phyloP scores from a whole-genome alignment of 2,329 filamentous ascomycete genomes.

The Fusarium cyanostomum region DNA sequence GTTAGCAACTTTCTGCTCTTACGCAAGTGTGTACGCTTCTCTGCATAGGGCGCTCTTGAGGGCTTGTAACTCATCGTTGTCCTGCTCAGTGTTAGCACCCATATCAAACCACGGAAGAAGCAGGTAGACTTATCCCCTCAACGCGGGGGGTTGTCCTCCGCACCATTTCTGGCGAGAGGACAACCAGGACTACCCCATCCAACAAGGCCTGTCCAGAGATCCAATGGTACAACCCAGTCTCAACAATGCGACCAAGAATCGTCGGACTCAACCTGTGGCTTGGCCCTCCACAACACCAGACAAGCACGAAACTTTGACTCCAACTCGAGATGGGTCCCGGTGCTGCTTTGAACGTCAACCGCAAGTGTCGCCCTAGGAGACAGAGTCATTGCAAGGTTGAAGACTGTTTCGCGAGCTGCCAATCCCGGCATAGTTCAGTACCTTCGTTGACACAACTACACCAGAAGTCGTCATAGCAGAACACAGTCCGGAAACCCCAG shows the following conservation, averaged over 20 bases:
- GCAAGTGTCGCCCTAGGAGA: constrained; percentile 1
- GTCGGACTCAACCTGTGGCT: constrained; percentile 3
- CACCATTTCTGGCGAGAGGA: constrained; percentile 61
- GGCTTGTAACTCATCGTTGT: background rate
- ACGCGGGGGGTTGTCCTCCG: constrained; percentile 56
- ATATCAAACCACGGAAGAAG: constrained; percentile 13
- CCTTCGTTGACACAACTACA: constrained; percentile 32
- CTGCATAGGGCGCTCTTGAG: background rate
- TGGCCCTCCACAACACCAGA: constrained; percentile 59
- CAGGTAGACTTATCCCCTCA: constrained; percentile 60
- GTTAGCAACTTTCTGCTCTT: background rate
- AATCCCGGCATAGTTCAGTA: constrained; percentile 16
- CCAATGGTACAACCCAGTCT: constrained; percentile 33
- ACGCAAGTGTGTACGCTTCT: background rate
- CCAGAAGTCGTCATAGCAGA: constrained; percentile 30
- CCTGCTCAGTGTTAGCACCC: constrained; percentile 44
- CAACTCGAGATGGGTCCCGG: constrained; percentile 90
- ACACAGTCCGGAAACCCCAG: constrained; percentile 16
- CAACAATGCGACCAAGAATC: constrained; percentile 22
- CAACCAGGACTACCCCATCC: constrained; percentile 58
- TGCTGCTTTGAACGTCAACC: constrained; percentile 41
- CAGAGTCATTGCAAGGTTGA: constrained; percentile 13
- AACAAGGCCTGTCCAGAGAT: constrained; percentile 40
- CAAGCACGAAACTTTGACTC: constrained; percentile 94
- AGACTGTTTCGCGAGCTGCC: constrained; percentile 24